Conservation (phyloP, 2,329 filamentous ascomycete species). For the Xylariaceae sp. region DNA sequence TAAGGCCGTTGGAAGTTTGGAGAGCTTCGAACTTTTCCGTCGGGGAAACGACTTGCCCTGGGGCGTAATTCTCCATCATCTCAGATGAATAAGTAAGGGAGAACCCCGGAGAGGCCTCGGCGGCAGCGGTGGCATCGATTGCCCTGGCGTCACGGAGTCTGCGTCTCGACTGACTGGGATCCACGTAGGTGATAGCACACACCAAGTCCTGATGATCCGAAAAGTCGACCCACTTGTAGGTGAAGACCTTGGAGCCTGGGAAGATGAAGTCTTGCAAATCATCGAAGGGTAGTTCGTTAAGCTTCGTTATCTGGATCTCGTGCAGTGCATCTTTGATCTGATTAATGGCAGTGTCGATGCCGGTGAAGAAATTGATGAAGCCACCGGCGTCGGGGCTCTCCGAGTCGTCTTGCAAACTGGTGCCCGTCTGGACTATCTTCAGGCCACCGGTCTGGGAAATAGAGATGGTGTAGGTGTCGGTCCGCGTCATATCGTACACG, state of each 20-base stretch:
- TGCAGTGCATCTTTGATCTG: neutral
- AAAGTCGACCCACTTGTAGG: neutral
- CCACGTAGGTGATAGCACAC: slow-evolving; percentile 3
- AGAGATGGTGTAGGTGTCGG: neutral
- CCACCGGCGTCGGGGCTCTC: neutral
- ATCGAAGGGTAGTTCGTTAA: neutral
- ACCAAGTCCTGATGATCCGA: slow-evolving; percentile 5
- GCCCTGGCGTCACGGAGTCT: neutral
- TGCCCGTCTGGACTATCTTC: neutral
- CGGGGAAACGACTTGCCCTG: slow-evolving; percentile 1
- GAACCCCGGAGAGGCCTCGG: neutral
- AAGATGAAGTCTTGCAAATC: neutral
- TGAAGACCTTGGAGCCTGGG: neutral
- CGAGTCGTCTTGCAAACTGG: neutral
- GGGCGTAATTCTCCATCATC: slow-evolving; percentile 7
- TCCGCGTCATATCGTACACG: neutral
- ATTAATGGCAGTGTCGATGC: neutral
- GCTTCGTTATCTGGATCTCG: neutral
- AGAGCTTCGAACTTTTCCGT: slow-evolving; percentile 5
- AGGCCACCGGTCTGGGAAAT: neutral
- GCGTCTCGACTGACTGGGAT: neutral
- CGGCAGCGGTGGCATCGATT: neutral
- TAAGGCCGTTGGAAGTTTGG: slow-evolving; percentile 1
- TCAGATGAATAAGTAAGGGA: slow-evolving; percentile 1
- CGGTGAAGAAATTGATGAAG: slow-evolving; percentile 1